phyloP scores from a whole-genome alignment of 2,329 filamentous ascomycete species.

The Cladobotryum protrusum region DNA sequence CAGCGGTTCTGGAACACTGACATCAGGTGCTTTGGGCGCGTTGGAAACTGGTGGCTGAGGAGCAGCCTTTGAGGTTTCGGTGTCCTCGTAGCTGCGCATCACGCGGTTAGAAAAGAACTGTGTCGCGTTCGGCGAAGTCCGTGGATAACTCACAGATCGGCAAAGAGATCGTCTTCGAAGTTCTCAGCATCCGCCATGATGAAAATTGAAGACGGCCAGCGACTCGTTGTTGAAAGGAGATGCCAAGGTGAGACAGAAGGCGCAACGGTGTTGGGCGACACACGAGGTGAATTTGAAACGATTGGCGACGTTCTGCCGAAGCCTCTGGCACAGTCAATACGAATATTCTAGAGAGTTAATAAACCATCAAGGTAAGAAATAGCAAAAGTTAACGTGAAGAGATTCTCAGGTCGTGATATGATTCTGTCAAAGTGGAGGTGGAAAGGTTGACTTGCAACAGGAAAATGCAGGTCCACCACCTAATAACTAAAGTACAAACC shows the following conservation, averaged over 20 bases:
- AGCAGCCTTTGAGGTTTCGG: slow-evolving; percentile 41
- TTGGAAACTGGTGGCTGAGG: slow-evolving; percentile 25
- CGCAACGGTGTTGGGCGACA: no score
- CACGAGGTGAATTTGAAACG: no score
- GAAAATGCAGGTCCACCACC: no score
- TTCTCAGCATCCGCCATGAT: slow-evolving; percentile 74
- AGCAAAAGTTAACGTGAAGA: no score
- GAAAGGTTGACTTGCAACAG: no score
- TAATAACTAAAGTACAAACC: no score
- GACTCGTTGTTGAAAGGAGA: background rate
- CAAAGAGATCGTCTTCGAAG: slow-evolving; percentile 90
- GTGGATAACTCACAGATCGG: slow-evolving; percentile 68
- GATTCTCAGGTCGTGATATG: no score
- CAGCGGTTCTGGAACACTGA: background rate
- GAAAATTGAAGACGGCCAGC: slow-evolving; percentile 3
- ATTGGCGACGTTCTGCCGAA: no score
- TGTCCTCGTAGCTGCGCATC: slow-evolving; percentile 57
- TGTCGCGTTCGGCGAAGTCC: background rate
- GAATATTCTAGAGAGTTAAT: no score
- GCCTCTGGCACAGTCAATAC: no score
- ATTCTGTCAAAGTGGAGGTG: no score
- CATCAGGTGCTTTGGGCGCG: slow-evolving; percentile 21
- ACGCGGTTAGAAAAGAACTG: slow-evolving; percentile 7
- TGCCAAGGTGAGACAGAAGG: background rate
- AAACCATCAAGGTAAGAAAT: no score